Percentiles rank a stretch among this genome's conserved stretches.
Conservation (phyloP, 192 early-diverging fungal species). For the Coemansia sp. region DNA sequence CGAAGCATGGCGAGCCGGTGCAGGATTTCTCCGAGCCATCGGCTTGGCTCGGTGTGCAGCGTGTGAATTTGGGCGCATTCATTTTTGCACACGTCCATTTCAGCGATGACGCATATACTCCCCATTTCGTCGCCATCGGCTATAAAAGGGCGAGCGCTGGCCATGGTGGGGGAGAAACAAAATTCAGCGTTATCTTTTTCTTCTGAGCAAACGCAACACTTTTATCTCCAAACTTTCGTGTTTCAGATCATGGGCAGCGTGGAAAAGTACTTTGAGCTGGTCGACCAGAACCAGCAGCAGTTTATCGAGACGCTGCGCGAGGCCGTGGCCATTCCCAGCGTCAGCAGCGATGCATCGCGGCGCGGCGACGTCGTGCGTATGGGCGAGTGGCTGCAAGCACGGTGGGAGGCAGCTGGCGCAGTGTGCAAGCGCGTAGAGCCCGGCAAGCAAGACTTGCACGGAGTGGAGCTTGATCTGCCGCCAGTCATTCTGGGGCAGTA, state of each 20-base stretch:
- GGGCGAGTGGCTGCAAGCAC: constrained; percentile 79
- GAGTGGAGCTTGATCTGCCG: constrained; percentile 74
- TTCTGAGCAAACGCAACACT: background rate
- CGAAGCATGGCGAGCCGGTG: too few relatives aligned
- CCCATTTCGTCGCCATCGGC: background rate
- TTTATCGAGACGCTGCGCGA: constrained; percentile 85
- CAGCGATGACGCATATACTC: background rate
- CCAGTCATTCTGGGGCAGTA: constrained; percentile 90
- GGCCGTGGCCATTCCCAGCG: constrained; percentile 84
- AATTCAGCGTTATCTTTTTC: background rate
- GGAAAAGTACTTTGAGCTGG: constrained; percentile 68
- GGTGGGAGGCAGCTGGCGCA: constrained; percentile 72
- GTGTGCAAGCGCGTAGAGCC: constrained; percentile 59
- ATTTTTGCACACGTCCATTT: background rate
- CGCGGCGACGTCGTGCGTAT: constrained; percentile 84
- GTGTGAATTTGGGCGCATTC: background rate
- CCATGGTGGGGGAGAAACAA: background rate
- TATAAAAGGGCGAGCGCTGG: background rate
- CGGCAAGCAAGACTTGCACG: constrained; percentile 85
- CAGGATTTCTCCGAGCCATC: background rate
- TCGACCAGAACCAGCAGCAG: constrained; percentile 73
- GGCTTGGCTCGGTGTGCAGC: background rate
- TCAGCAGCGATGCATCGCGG: constrained; percentile 68
- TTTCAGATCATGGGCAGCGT: constrained; percentile 31
- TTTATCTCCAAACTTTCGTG: background rate